Evolutionary conservation across 164 flowering plant species (phyloP), one percentile per base, ranked within the genome.

Genomic region (Euptelea pleiosperma): DNA sequence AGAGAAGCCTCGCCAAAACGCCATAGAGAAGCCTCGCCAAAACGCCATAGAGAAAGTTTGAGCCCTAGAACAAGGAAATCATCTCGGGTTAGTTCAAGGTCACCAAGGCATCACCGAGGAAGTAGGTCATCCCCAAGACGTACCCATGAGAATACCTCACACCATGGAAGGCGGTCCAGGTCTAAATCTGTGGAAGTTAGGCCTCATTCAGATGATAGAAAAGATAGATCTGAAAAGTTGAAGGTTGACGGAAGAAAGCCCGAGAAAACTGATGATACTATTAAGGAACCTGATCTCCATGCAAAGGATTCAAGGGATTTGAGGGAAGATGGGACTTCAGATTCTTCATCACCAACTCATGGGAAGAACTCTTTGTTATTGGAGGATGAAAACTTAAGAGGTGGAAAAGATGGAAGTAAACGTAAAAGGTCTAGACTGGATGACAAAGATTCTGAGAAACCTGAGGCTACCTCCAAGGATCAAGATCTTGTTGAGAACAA

Each of bases 91-190:
- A 64, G 57, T 60, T 82, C 91, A 41, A 75, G 75, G 70, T 88
- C 92, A 42, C 91, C 96, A 45, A 73, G 62, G 47, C 80, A 42
- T 66, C 67, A 61, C 39, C 66, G 59, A 52, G 63, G 68, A 49
- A 73, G 76, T 58, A 63, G 61, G 55, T 56, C 73, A 47, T 63
- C 81, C 45, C 75, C 74, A 29, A 59, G 40, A 57, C 68, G 61
- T 61, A 69, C 57, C 44, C 74, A 75, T 56, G 70, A 73, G 21
- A 66, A 55, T 34, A 65, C 61, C 44, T 58, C 72, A 26, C 63
- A 54, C 64, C 66, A 61, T 28, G 55, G 69, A 50, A 57, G 68
- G 30, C 75, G 60, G 18, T 79, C 81, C 0, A 70, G 74, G 57
- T 76, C 80, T 62, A 70, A 52, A 42, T 61, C 65, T 61, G 51